phyloP scores from a whole-genome alignment of 129 eudicot genomes.

The Tanacetum coccineum region DNA sequence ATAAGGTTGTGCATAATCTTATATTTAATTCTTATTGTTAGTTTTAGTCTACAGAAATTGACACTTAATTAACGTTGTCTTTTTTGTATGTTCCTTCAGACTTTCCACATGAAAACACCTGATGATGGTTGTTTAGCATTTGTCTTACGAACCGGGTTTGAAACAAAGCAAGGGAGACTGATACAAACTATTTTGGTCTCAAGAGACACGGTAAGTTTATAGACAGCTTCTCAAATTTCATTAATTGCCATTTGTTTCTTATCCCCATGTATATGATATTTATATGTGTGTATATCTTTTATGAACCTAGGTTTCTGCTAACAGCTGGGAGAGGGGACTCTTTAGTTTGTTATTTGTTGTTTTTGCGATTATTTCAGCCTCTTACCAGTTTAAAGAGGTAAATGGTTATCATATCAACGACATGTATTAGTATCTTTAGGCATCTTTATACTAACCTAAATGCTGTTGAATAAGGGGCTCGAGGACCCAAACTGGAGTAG shows the following conservation, averaged over 20 bases:
- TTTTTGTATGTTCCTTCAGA: conserved; percentile 39
- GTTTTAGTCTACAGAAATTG: conserved; percentile 1
- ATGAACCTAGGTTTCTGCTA: conserved; percentile 74
- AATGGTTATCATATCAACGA: conserved; percentile 9
- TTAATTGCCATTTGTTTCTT: neutral
- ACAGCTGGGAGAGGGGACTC: conserved; percentile 97
- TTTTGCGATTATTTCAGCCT: conserved; percentile 90
- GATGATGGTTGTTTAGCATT: conserved; percentile 97
- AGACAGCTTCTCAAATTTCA: neutral
- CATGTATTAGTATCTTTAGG: neutral
- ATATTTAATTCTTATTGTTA: neutral
- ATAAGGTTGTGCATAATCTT: conserved; percentile 48
- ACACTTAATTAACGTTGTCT: neutral
- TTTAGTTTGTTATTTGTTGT: conserved; percentile 84
- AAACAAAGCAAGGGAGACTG: conserved; percentile 92
- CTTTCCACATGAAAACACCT: conserved; percentile 76
- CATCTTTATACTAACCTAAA: conserved; percentile 1
- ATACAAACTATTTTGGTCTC: conserved; percentile 95
- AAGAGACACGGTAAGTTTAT: conserved; percentile 67
- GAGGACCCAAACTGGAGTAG: conserved; percentile 99
- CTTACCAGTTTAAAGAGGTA: conserved; percentile 90
- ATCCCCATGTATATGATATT: neutral
- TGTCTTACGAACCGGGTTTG: conserved; percentile 98
- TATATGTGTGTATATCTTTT: neutral
- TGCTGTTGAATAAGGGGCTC: conserved; percentile 57